Base-by-base conservation (phyloP, 441 rosid species). In the Melastoma candidum region DNA sequence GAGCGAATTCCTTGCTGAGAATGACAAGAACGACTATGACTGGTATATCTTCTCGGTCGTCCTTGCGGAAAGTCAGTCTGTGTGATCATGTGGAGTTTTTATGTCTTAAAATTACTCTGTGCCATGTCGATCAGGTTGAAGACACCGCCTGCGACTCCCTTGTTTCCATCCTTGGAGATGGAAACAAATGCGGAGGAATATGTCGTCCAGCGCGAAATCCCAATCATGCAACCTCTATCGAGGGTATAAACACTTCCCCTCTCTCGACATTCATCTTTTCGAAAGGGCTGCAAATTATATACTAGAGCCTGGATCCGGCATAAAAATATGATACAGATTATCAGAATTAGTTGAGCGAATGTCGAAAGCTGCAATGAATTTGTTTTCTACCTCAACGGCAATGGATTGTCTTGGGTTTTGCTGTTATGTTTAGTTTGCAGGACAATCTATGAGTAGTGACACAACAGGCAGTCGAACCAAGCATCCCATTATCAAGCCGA, bases 111-210 rank as follows among this genome's bases (percentile, higher is more conserved):
- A 26, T 12, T 0, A 41, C 10, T 50, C 4, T 0, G 2, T 47
- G 46, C 48, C 26, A 9, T 25, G 51, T 3, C 36, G 45, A 59
- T 46, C 58, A 81, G 82, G 88, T 59, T 82, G 51, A 79, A 75
- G 63, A 79, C 78, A 5, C 88, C 89, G n/a, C 89, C 89, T 1
- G 85, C 85, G 1, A 82, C 85, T 53, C 85, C 89, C 26, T 60
- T 82, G 29, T 82, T 79, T 60, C 85, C 81, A 22, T 82, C 85
- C 11, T 59, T 79, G 10, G 85, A 82, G 68, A 75, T 79, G 89
- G 89, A 82, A 66, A 75, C 76, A 12, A 74, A 48, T 24, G 70
- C 66, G 39, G 51, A 68, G 2, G 63, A 62, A 17, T 46, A 58
- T 4, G 55, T 69, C 11, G 26, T 70, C 52, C 85, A 82, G 39